These are phyloP conservation scores for Hebeloma cylindrosporum DNA, from an alignment of 768 basidiomycete species.

Conservation along the genomic window DNA sequence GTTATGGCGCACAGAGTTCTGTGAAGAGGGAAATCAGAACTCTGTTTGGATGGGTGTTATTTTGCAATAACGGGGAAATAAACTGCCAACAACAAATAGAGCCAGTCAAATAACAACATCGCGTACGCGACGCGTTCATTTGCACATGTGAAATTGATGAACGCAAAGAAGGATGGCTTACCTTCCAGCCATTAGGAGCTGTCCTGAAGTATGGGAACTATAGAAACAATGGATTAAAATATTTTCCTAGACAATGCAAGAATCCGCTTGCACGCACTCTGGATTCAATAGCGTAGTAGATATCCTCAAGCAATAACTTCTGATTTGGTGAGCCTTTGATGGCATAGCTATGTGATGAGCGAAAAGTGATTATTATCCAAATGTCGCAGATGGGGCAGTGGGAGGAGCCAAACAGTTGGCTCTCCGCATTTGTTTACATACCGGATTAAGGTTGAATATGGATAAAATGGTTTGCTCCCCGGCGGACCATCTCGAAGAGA, in stretches of 20 bases:
- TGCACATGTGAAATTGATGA: slow-evolving; percentile 13
- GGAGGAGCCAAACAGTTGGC: slow-evolving; percentile 3
- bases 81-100: slow-evolving; percentile 57
- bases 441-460: slow-evolving; percentile 90
- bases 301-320: slow-evolving; percentile 83
- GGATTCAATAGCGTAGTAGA: slow-evolving; percentile 90
- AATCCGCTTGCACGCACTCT: slow-evolving; percentile 51
- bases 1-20: slow-evolving; percentile 93
- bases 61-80: slow-evolving; percentile 34
- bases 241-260: slow-evolving; percentile 9
- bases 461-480: slow-evolving; percentile 88
- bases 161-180: slow-evolving; percentile 36
- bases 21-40: slow-evolving; percentile 24
- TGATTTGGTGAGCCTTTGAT: slow-evolving; percentile 91
- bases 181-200: slow-evolving; percentile 92
- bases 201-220: slow-evolving; percentile 89
- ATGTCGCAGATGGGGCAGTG: slow-evolving; percentile 1
- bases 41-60: slow-evolving; percentile 27
- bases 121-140: slow-evolving; percentile 46
- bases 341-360: slow-evolving; percentile 59
- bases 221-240: slow-evolving; percentile 13
- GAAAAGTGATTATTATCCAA: slow-evolving; percentile 14
- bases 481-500: slow-evolving; percentile 85
- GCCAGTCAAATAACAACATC: slow-evolving; percentile 66
- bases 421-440: slow-evolving; percentile 36